A percentile compares a stretch with the other conserved stretches of the same genome.
Evolutionary conservation across 306 rosid genomes (phyloP).

Genomic region (Prunus armeniaca): DNA sequence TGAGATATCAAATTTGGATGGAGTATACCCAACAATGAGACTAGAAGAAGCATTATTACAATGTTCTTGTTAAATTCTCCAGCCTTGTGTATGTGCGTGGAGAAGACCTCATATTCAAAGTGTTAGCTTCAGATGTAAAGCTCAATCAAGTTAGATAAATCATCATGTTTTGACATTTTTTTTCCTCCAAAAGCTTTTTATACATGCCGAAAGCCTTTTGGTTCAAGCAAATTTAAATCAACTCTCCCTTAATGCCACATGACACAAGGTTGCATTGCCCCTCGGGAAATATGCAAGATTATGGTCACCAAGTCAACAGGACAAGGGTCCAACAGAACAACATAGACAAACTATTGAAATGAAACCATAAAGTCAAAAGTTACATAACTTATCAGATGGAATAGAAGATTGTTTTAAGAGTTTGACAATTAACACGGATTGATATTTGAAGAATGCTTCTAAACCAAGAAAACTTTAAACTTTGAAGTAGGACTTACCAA

Average conservation of each 20-base stretch:
- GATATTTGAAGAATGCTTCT: neutral
- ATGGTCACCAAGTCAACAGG: neutral
- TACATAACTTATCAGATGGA: neutral
- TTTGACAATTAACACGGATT: neutral
- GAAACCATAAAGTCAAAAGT: neutral
- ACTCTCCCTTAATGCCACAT: neutral
- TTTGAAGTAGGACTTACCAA: conserved; percentile 48
- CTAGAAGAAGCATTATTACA: neutral
- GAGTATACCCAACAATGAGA: neutral
- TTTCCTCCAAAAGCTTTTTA: neutral
- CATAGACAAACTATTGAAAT: neutral
- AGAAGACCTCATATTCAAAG: neutral
- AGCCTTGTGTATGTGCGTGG: neutral
- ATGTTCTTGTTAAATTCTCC: neutral
- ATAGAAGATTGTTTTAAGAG: neutral
- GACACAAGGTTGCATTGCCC: neutral
- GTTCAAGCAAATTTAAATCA: neutral
- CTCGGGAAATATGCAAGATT: neutral
- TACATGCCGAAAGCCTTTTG: neutral
- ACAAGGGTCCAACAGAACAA: neutral
- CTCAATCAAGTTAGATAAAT: neutral
- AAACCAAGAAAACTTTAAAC: neutral
- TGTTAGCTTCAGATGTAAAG: neutral
- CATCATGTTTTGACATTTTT: neutral
- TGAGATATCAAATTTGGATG: neutral